Percentiles rank a stretch among this genome's conserved stretches.
phyloP scores from a whole-genome alignment of 106 monocot species.

The Dioscorea alata region DNA sequence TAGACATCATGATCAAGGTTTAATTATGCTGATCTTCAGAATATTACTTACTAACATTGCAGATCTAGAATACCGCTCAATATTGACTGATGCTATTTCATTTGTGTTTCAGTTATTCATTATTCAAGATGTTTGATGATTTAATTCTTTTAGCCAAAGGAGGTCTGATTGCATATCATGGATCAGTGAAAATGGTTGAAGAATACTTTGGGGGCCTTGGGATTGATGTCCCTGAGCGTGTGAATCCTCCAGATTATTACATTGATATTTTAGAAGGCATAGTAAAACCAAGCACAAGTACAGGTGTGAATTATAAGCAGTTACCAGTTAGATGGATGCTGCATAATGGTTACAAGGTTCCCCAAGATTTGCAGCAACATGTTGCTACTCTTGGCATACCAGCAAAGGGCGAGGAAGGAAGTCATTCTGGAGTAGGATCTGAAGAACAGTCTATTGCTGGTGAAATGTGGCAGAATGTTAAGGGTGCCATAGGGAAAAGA shows the following conservation, averaged over 20 bases:
- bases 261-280: constrained; percentile 78
- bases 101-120: constrained; percentile 37
- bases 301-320: constrained; percentile 33
- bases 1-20: too few species aligned
- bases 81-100: too few species aligned
- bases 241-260: constrained; percentile 71
- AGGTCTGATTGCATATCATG: constrained; percentile 61
- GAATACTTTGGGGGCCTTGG: constrained; percentile 58
- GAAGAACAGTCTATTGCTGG: constrained; percentile 18
- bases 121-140: constrained; percentile 73
- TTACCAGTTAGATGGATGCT: constrained; percentile 61
- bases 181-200: constrained; percentile 52
- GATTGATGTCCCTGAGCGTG: constrained; percentile 61
- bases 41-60: too few species aligned
- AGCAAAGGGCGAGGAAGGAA: constrained; percentile 3
- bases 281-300: constrained; percentile 29
- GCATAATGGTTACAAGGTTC: constrained; percentile 48
- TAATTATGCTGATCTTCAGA: too few species aligned
- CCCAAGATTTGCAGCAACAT: constrained; percentile 39
- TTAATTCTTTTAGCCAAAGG: constrained; percentile 68
- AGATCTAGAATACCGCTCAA: too few species aligned
- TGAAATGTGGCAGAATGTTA: constrained; percentile 13
- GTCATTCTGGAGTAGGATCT: constrained; percentile 5
- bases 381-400: constrained; percentile 9
- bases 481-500: constrained; percentile 12